Conservation (phyloP, 1,139 yeast species). For the Suhomyces yuchorum region DNA sequence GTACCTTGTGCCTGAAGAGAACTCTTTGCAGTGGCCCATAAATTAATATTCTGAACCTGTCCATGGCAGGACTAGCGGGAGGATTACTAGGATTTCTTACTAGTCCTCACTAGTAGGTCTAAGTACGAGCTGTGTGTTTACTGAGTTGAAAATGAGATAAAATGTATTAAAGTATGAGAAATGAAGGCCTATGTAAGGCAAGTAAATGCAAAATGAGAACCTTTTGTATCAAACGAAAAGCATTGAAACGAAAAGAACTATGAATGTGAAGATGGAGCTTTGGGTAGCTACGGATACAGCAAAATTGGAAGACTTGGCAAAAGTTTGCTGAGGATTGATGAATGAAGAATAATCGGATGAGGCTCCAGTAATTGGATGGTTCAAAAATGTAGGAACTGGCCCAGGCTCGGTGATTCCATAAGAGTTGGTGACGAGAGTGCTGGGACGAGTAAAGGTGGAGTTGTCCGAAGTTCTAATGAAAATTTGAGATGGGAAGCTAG, state of each 20-base stretch:
- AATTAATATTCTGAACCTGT: too few relatives aligned
- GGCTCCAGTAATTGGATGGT: constrained; percentile 19
- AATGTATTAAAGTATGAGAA: constrained; percentile 1
- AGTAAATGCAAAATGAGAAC: constrained; percentile 2
- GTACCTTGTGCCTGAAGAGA: too few relatives aligned
- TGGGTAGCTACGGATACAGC: constrained; percentile 9
- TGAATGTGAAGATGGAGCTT: constrained; percentile 10
- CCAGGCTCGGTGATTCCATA: constrained; percentile 1
- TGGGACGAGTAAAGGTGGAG: constrained; percentile 3
- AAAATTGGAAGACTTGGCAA: constrained; percentile 11
- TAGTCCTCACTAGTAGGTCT: too few relatives aligned
- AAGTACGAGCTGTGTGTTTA: too few relatives aligned
- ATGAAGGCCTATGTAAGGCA: constrained; percentile 3
- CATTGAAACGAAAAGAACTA: constrained; percentile 13
- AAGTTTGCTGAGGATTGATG: constrained; percentile 10
- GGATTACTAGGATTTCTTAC: too few relatives aligned
- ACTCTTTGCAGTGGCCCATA: too few relatives aligned
- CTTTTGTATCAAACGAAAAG: constrained; percentile 5
- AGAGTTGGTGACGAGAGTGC: constrained; percentile 2
- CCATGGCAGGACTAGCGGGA: too few relatives aligned
- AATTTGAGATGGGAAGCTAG: constrained; percentile 3
- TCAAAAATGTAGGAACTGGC: constrained; percentile 14
- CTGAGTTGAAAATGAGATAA: neutral
- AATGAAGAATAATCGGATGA: constrained; percentile 17
- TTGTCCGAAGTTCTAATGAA: constrained; percentile 15